These are phyloP conservation scores for Fusarium ramigenum DNA, from an alignment of 2,329 filamentous ascomycete species.

Conservation along the genomic window DNA sequence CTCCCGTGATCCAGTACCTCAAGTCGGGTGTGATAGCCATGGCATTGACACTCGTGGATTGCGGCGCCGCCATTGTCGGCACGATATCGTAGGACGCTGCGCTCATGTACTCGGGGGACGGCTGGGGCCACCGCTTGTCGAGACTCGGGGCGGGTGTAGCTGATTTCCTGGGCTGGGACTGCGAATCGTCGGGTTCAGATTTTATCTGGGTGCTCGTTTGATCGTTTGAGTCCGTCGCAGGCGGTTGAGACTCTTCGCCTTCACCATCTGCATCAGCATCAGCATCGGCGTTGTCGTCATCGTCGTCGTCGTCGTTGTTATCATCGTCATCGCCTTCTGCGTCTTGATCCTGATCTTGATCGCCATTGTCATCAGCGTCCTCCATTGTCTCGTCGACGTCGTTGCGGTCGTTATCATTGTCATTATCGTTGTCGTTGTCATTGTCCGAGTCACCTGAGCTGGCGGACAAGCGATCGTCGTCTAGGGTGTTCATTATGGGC, in stretches of 20 bases:
- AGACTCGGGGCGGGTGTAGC: constrained; percentile 42
- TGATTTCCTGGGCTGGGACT: constrained; percentile 41
- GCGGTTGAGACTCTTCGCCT: constrained; percentile 42
- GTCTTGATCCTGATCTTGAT: constrained; percentile 50
- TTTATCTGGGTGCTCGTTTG: constrained; percentile 52
- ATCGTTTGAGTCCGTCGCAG: constrained; percentile 40
- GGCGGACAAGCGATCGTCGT: constrained; percentile 40
- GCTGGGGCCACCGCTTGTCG: constrained; percentile 60
- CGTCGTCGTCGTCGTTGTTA: constrained; percentile 50
- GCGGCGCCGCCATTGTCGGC: constrained; percentile 94
- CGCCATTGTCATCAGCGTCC: constrained; percentile 48
- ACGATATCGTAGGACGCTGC: constrained; percentile 92
- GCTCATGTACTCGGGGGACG: constrained; percentile 81
- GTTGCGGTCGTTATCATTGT: constrained; percentile 56
- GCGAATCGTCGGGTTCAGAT: constrained; percentile 35
- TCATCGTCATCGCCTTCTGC: constrained; percentile 35
- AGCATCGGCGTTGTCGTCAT: constrained; percentile 49
- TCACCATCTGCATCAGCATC: constrained; percentile 54
- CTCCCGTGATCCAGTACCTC: constrained; percentile 93
- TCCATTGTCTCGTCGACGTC: constrained; percentile 69
- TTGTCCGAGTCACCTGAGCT: constrained; percentile 45
- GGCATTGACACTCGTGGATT: constrained; percentile 94
- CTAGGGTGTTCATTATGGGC: constrained; percentile 27
- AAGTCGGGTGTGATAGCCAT: constrained; percentile 92
- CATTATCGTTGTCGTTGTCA: constrained; percentile 52